Percentiles rank a stretch among this genome's conserved stretches.
Evolutionary conservation across 306 rosid species (phyloP).

Genomic region (Cicer cuneatum): DNA sequence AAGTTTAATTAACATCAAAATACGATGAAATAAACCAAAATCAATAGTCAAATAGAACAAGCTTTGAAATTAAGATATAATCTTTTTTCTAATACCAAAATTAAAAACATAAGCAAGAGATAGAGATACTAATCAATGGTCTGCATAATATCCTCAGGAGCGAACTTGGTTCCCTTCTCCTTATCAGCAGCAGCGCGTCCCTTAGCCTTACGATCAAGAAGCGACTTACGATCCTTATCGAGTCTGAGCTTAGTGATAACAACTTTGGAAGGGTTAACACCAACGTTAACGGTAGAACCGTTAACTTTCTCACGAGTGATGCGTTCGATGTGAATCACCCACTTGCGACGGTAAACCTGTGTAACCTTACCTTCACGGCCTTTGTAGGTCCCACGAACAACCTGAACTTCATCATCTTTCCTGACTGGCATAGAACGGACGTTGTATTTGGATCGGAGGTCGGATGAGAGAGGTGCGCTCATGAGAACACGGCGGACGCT

Average conservation of each 20-base stretch:
- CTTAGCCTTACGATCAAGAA: conserved; percentile 89
- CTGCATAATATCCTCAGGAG: conserved; percentile 89
- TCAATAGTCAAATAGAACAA: conserved; percentile 30
- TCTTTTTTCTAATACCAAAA: not conserved
- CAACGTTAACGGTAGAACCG: conserved; percentile 89
- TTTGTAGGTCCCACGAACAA: conserved; percentile 79
- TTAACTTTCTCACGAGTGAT: conserved; percentile 91
- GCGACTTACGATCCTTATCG: conserved; percentile 84
- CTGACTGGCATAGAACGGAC: conserved; percentile 83
- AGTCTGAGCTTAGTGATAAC: conserved; percentile 77
- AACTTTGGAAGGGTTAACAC: conserved; percentile 78
- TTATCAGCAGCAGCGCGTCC: conserved; percentile 89
- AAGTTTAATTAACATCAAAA: conserved; percentile 23
- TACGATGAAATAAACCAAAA: not conserved
- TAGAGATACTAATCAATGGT: conserved; percentile 58
- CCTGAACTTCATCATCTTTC: conserved; percentile 88
- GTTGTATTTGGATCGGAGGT: conserved; percentile 78
- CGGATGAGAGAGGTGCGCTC: conserved; percentile 81
- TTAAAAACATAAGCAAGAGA: not conserved
- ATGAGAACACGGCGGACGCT: conserved; percentile 80
- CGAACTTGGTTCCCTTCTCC: conserved; percentile 89
- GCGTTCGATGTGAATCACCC: conserved; percentile 90
- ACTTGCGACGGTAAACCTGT: conserved; percentile 85
- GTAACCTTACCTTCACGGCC: conserved; percentile 91
- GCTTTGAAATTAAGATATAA: conserved; percentile 14